Evolutionary conservation across 345 rosid species (phyloP).

Genomic region (Boechera divaricarpa): DNA sequence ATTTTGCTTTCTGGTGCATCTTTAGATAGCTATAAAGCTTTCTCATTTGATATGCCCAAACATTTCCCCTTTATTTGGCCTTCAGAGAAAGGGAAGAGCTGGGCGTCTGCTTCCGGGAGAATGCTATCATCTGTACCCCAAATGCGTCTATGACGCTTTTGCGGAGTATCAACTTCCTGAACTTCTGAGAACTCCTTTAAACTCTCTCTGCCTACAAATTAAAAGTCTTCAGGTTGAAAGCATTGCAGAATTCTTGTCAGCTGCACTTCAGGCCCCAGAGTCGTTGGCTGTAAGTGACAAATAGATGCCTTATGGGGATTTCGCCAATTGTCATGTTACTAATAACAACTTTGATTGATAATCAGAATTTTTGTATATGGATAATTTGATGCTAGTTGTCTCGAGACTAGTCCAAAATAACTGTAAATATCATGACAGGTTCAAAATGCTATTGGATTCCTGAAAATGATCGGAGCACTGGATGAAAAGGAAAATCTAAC

Average conservation of each 20-base stretch:
- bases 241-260: conserved; percentile 89
- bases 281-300: conserved; percentile 78
- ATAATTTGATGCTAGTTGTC: conserved; percentile 5
- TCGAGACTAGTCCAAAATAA: not conserved
- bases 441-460: conserved; percentile 88
- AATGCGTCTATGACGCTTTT: conserved; percentile 92
- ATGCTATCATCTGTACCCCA: conserved; percentile 93
- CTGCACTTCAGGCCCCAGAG: conserved; percentile 95
- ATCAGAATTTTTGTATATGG: not conserved
- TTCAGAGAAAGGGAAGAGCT: conserved; percentile 96
- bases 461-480: conserved; percentile 91
- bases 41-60: conserved; percentile 3
- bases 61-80: conserved; percentile 21
- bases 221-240: conserved; percentile 91
- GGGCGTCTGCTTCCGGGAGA: conserved; percentile 97
- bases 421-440: conserved; percentile 58
- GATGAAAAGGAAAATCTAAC: conserved; percentile 93
- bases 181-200: conserved; percentile 95
- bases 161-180: conserved; percentile 98
- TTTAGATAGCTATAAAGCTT: conserved; percentile 17
- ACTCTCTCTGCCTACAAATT: conserved; percentile 99
- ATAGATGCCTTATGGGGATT: conserved; percentile 8
- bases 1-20: conserved; percentile 10
- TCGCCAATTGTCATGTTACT: not conserved
- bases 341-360: not conserved